Percentiles rank a stretch among this genome's conserved stretches.
Conservation (phyloP, 148 eudicot species). For the Amaranthus cruentus region DNA sequence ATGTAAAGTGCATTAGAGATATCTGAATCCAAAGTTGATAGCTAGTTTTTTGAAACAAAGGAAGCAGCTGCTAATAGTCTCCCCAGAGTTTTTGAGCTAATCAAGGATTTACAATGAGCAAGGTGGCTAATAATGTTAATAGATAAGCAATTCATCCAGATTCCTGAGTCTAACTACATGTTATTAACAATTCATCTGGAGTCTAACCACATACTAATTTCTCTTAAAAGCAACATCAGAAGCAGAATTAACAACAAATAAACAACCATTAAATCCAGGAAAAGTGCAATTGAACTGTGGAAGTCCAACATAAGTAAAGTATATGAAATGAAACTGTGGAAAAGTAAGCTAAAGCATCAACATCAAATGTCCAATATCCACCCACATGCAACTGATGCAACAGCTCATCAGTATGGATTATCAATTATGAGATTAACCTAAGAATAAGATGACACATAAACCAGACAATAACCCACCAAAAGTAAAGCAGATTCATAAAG, state of each 20-base stretch:
- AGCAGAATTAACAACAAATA: not conserved
- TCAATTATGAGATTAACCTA: not conserved
- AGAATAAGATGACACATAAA: not conserved
- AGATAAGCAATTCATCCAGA: no score
- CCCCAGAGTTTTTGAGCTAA: no score
- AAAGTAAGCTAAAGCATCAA: not conserved
- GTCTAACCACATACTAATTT: not conserved
- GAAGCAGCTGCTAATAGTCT: no score
- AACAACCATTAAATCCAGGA: not conserved
- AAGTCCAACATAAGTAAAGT: not conserved
- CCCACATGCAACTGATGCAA: not conserved
- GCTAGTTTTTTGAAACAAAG: no score
- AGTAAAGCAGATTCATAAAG: conserved; percentile 11
- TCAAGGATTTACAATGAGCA: not conserved
- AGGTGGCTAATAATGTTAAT: not conserved
- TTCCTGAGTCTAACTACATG: not conserved
- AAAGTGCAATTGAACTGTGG: not conserved
- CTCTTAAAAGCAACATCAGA: not conserved
- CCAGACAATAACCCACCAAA: not conserved
- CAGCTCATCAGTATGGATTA: not conserved
- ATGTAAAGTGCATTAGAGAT: no score
- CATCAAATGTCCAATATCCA: not conserved
- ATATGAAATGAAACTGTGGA: not conserved
- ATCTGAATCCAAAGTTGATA: no score
- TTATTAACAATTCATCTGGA: not conserved